Base-by-base conservation (phyloP, 495 filamentous ascomycete genomes). In the Annulohypoxylon moriforme region DNA sequence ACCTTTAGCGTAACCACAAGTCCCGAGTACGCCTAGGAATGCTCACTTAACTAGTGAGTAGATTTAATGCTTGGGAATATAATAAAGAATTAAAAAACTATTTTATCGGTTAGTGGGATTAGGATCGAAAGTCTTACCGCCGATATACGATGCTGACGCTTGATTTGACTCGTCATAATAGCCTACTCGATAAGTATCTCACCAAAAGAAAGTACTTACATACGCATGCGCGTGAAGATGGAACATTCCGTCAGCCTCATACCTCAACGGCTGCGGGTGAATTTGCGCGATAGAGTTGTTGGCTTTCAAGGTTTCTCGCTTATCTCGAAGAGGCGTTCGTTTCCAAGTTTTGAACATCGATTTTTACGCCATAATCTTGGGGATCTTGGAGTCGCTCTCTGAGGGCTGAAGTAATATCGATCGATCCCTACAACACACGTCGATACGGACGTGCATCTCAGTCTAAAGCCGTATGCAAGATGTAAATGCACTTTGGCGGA, bases 301-400 rank as follows among this genome's bases (percentile, higher is more conserved):
- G 14, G 34, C 1, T 13, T 38, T 40, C 31, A 44, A 44, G 27
- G 11, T 67, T 36, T 67, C 47, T 71, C 72, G 68, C 67, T 71
- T 74, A 74, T 74, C 72, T 74, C 2, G 52, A 25, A 25, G 27
- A 60, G 67, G 67, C 63, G 72, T 42, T 71, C 67, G 63, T 25
- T 68, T 67, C 53, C 59, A 71, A 31, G 40, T 58, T 47, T n/a
- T 16, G 13, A 38, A 11, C 46, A 52, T 36, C 40, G 50, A 44
- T 44, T 44, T 44, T 44, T 44, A 44, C 7, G 6, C 40, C 40
- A 20, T 6, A 33, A 29, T 18, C 50, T 33, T 34, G 50, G 16
- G 36, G 18, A 29, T 8, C 50, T 31, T 55, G 50, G 9, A 55
- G 14, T 14, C 33, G 11, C 3, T 55, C 49, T 53, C 50, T 55